Percentiles rank a stretch among this genome's conserved stretches.
phyloP scores from a whole-genome alignment of 441 rosid genomes.

The Macaranga tanarius region DNA sequence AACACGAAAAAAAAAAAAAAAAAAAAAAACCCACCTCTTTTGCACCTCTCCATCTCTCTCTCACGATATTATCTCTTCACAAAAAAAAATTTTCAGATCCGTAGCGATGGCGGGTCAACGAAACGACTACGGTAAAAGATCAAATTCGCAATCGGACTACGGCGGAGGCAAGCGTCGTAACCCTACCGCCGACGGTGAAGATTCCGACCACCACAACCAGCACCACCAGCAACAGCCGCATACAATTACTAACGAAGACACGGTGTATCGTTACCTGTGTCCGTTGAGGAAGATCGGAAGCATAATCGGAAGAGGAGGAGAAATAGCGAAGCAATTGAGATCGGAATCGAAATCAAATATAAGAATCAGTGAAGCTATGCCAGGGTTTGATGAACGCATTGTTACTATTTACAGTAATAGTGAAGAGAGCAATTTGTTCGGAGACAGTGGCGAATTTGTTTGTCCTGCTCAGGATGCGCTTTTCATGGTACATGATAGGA shows the following conservation, averaged over 20 bases:
- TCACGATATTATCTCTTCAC: not conserved
- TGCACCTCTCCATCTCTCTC: not conserved
- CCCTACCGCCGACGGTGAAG: conserved; percentile 66
- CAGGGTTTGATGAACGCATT: conserved; percentile 86
- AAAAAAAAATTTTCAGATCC: conserved; percentile 3
- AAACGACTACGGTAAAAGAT: conserved; percentile 82
- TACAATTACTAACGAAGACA: conserved; percentile 62
- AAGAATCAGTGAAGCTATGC: conserved; percentile 74
- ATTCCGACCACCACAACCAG: conserved; percentile 36
- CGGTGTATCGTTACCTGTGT: conserved; percentile 89
- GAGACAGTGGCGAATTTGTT: conserved; percentile 55
- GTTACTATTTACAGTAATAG: conserved; percentile 81
- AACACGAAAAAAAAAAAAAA: no score
- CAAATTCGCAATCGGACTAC: conserved; percentile 69
- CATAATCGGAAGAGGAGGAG: conserved; percentile 94
- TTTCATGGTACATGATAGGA: conserved; percentile 83
- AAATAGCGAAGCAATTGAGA: conserved; percentile 84
- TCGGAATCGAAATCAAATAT: conserved; percentile 80
- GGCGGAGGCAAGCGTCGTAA: conserved; percentile 73
- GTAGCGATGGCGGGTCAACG: conserved; percentile 70
- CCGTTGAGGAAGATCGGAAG: conserved; percentile 93
- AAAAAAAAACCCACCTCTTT: not conserved
- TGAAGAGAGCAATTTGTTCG: conserved; percentile 73
- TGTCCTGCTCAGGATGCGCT: conserved; percentile 93
- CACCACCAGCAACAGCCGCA: conserved; percentile 13